Evolutionary conservation across 2,329 filamentous ascomycete species (phyloP).

Genomic region (Pseudogymnoascus sp.): DNA sequence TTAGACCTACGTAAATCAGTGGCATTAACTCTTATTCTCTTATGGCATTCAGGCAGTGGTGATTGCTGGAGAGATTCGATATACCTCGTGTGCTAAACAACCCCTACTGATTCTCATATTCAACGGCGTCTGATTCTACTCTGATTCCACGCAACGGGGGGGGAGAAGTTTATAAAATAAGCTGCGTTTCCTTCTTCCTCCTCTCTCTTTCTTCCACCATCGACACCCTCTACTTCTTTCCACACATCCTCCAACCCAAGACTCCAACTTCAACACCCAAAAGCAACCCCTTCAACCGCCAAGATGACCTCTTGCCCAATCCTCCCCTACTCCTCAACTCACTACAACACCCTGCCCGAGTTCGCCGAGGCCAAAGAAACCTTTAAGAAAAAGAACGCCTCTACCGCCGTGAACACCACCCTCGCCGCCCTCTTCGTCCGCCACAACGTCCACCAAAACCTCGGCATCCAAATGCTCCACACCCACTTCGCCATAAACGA

Average conservation of each 20-base stretch:
- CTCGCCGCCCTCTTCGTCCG: constrained; percentile 16
- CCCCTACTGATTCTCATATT: neutral
- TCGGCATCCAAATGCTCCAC: constrained; percentile 26
- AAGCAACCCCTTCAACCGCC: neutral
- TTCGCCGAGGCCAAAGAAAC: neutral
- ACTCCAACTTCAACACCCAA: neutral
- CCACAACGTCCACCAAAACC: constrained; percentile 29
- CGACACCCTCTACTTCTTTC: neutral
- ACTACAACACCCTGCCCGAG: neutral
- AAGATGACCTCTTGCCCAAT: neutral
- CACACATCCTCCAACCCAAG: neutral
- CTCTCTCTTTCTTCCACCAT: neutral
- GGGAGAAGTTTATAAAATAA: neutral
- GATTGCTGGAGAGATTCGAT: neutral
- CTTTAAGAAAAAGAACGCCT: neutral
- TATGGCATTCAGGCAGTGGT: neutral
- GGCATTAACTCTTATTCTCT: neutral
- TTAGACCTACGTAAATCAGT: neutral
- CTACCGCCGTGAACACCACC: neutral
- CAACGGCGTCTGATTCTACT: neutral
- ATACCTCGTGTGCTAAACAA: neutral
- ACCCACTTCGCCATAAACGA: constrained; percentile 31
- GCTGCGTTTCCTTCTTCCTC: neutral
- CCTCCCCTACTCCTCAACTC: neutral
- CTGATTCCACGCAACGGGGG: neutral